phyloP scores from a whole-genome alignment of 176 grass and related monocot genomes.

The Hordeum vulgare region MorexV3_pseudomolecules_assembly NC_058522.1:547091709-547092208 shows the following conservation, averaged over 20 bases:
- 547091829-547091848: neutral
- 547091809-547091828: neutral
- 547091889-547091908: neutral
- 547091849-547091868: neutral
- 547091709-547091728: neutral
- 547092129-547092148: no score
- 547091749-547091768: neutral
- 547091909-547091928: neutral
- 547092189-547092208: no score
- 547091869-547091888: neutral
- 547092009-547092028: no score
- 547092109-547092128: no score
- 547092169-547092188: no score
- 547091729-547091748: neutral
- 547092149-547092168: no score
- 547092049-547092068: no score
- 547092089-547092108: no score
- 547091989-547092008: no score
- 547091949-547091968: neutral
- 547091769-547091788: neutral
- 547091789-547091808: neutral
- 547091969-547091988: no score
- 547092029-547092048: no score
- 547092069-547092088: no score
- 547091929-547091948: neutral